Evolutionary conservation across 805 yeast species (phyloP).

Genomic region (Candida alai): DNA sequence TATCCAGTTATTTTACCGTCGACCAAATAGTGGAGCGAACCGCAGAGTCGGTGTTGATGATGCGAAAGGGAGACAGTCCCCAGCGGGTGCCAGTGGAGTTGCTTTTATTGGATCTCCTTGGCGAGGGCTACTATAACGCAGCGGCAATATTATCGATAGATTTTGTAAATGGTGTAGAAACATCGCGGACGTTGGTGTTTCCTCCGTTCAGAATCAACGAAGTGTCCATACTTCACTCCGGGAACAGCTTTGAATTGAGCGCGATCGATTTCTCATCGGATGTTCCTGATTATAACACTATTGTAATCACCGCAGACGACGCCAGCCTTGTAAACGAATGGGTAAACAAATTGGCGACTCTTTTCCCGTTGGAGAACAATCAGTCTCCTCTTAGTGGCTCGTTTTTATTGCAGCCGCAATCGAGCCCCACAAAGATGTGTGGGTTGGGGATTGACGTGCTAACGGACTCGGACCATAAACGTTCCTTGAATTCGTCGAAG

Average conservation of each 20-base stretch:
- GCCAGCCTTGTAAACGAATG: conserved; percentile 21
- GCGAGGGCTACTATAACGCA: conserved; percentile 24
- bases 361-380: conserved; percentile 31
- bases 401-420: conserved; percentile 17
- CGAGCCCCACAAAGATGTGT: conserved; percentile 17
- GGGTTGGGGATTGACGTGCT: conserved; percentile 34
- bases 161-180: conserved; percentile 4
- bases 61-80: conserved; percentile 10
- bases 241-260: conserved; percentile 11
- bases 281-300: conserved; percentile 10
- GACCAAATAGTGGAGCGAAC: conserved; percentile 36
- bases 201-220: conserved; percentile 43
- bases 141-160: conserved; percentile 31
- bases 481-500: neutral
- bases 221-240: conserved; percentile 19
- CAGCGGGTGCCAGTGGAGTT: conserved; percentile 25
- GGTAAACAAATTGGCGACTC: conserved; percentile 26
- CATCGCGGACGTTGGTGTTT: conserved; percentile 30
- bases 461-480: conserved; percentile 4
- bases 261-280: conserved; percentile 17
- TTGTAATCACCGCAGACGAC: conserved; percentile 15
- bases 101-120: conserved; percentile 30
- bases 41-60: conserved; percentile 15
- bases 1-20: conserved; percentile 36
- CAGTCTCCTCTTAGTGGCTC: conserved; percentile 19